These are phyloP conservation scores for Plantago major DNA, from an alignment of 257 asterid genomes.

Conservation along the genomic window DNA sequence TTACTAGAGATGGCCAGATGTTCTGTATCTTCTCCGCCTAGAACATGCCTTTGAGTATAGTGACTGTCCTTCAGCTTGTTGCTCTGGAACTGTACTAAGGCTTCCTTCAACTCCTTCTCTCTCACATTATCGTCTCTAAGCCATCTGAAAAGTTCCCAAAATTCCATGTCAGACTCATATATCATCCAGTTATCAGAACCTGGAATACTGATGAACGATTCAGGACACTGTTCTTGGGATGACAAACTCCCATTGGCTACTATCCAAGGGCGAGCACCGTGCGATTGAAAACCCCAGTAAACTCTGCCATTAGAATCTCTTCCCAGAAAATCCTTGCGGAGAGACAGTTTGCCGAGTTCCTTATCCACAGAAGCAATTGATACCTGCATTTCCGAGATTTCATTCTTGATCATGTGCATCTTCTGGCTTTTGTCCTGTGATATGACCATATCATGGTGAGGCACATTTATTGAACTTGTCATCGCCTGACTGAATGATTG, in stretches of 20 bases:
- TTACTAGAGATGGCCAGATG: constrained; percentile 21
- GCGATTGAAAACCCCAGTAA: constrained; percentile 65
- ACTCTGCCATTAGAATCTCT: constrained; percentile 80
- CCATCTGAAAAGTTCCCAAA: constrained; percentile 69
- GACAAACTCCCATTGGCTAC: constrained; percentile 49
- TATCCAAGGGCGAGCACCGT: constrained; percentile 56
- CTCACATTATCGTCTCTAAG: constrained; percentile 56
- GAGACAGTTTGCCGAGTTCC: constrained; percentile 53
- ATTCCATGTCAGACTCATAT: constrained; percentile 57
- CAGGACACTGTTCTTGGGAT: constrained; percentile 35
- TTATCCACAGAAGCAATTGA: constrained; percentile 55
- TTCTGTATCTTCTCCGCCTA: constrained; percentile 25
- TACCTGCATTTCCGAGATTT: constrained; percentile 45
- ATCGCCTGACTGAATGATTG: constrained; percentile 26
- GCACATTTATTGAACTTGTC: constrained; percentile 28
- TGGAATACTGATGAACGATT: constrained; percentile 40
- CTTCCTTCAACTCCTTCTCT: constrained; percentile 76
- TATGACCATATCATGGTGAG: constrained; percentile 31
- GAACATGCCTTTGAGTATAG: constrained; percentile 35
- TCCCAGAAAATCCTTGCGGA: constrained; percentile 78
- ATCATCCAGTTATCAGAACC: constrained; percentile 63
- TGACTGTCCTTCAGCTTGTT: constrained; percentile 38
- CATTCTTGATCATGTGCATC: constrained; percentile 41
- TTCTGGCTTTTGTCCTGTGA: constrained; percentile 39
- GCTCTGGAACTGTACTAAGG: constrained; percentile 53